Percentiles rank a stretch among this genome's conserved stretches.
Conservation (phyloP, 1,284 basidiomycete species). For the Farysia itapuensis region DNA sequence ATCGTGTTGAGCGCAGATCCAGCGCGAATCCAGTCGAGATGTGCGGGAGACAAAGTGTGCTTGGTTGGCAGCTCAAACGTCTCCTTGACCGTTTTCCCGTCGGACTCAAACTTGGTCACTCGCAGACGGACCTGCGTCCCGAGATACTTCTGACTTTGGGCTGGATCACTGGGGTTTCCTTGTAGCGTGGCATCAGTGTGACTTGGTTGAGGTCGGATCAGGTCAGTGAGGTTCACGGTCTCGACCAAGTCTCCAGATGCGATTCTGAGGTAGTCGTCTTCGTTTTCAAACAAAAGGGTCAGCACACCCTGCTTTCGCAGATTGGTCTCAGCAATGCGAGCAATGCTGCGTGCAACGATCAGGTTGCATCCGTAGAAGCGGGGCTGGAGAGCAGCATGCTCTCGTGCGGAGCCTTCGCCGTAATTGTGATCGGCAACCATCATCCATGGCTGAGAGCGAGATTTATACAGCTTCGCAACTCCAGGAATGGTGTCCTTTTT, state of each 20-base stretch:
- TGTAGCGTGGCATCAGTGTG: too few species aligned
- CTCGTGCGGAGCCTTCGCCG: conserved; percentile 95
- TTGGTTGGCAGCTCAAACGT: conserved; percentile 53
- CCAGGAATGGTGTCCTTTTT: conserved; percentile 55
- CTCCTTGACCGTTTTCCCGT: conserved; percentile 48
- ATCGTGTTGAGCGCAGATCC: conserved; percentile 58
- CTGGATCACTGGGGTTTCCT: conserved; percentile 49
- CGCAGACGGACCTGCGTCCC: conserved; percentile 48
- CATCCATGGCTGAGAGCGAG: conserved; percentile 71
- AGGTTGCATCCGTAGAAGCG: conserved; percentile 77
- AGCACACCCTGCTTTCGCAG: conserved; percentile 59
- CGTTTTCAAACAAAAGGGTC: conserved; percentile 57
- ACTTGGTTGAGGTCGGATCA: conserved; percentile 50
- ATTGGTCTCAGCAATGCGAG: conserved; percentile 73
- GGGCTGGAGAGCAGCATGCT: conserved; percentile 95
- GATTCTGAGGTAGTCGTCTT: conserved; percentile 53
- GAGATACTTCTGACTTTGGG: conserved; percentile 45
- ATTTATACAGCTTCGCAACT: conserved; percentile 49
- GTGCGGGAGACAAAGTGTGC: conserved; percentile 50
- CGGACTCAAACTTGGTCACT: conserved; percentile 52
- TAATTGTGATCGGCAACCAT: conserved; percentile 84
- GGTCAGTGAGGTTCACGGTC: conserved; percentile 52
- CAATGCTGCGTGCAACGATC: conserved; percentile 62
- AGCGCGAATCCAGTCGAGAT: conserved; percentile 57
- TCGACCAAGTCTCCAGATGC: conserved; percentile 51